A percentile compares a stretch with the other conserved stretches of the same genome.
Conservation (phyloP, 1,284 basidiomycete genomes). For the Omphalotus olearius region DNA sequence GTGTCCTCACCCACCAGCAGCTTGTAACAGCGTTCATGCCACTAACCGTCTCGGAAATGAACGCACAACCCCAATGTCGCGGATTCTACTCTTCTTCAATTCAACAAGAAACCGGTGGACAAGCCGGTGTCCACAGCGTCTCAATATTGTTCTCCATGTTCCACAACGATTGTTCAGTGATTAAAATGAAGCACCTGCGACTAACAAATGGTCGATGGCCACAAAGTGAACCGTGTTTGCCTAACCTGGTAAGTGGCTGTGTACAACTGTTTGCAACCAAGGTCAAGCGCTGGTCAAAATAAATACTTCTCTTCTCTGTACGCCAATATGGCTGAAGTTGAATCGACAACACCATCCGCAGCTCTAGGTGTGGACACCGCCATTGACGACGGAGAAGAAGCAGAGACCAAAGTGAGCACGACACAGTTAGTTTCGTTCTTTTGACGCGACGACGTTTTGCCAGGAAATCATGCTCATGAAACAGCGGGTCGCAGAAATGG, state of each 20-base stretch:
- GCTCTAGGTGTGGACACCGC: conserved; percentile 31
- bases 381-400: conserved; percentile 56
- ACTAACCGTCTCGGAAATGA: too few relatives aligned
- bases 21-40: too few relatives aligned
- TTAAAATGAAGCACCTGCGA: too few relatives aligned
- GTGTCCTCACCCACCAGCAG: too few relatives aligned
- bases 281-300: background rate
- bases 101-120: too few relatives aligned
- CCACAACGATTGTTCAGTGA: too few relatives aligned
- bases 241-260: background rate
- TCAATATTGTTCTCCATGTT: background rate
- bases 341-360: conserved; percentile 32
- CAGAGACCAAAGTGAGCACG: conserved; percentile 46
- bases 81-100: too few relatives aligned
- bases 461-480: conserved; percentile 88
- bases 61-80: too few relatives aligned
- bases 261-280: background rate
- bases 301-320: background rate
- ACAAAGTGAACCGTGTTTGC: background rate
- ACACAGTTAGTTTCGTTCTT: background rate
- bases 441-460: conserved; percentile 15
- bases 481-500: conserved; percentile 90
- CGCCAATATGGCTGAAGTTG: conserved; percentile 28
- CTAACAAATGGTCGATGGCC: too few relatives aligned
- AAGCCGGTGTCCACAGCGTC: background rate